Evolutionary conservation across 345 rosid species (phyloP).

Genomic region (Gossypium ekmanianum): DNA sequence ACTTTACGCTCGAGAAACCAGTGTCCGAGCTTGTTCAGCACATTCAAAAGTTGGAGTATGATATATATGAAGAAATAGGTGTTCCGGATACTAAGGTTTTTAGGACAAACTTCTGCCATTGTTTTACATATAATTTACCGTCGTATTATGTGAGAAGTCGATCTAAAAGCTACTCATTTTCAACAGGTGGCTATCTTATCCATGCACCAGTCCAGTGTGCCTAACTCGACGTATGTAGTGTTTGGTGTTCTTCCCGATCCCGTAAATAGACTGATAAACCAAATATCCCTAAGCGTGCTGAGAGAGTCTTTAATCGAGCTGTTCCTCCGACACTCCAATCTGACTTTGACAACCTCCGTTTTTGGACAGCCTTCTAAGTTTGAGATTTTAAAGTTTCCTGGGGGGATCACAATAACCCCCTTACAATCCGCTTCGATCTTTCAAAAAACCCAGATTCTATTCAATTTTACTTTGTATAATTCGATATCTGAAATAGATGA

Average conservation of each 20-base stretch:
- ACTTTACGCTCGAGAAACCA: conserved; percentile 13
- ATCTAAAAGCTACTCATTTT: conserved; percentile 20
- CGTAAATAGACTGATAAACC: conserved; percentile 31
- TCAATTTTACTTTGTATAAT: conserved; percentile 53
- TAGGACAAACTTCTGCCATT: conserved; percentile 16
- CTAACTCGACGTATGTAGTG: conserved; percentile 59
- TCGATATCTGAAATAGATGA: conserved; percentile 60
- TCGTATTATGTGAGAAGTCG: not conserved
- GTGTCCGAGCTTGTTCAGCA: conserved; percentile 13
- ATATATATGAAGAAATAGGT: conserved; percentile 54
- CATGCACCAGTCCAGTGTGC: conserved; percentile 42
- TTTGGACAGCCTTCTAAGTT: conserved; percentile 59
- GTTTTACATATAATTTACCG: not conserved
- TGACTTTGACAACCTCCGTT: conserved; percentile 51
- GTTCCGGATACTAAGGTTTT: conserved; percentile 58
- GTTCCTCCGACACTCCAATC: conserved; percentile 47
- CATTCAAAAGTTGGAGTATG: conserved; percentile 23
- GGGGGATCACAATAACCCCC: conserved; percentile 67
- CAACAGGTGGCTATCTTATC: conserved; percentile 78
- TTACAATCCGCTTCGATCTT: conserved; percentile 36
- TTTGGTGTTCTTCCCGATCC: conserved; percentile 65
- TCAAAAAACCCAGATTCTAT: conserved; percentile 40
- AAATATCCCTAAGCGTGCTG: conserved; percentile 46
- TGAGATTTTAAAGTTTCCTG: conserved; percentile 74
- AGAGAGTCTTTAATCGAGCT: conserved; percentile 54